Percentiles rank a stretch among this genome's conserved stretches.
Conservation (phyloP, 257 asterid species). For the Knoxia roxburghii region DNA sequence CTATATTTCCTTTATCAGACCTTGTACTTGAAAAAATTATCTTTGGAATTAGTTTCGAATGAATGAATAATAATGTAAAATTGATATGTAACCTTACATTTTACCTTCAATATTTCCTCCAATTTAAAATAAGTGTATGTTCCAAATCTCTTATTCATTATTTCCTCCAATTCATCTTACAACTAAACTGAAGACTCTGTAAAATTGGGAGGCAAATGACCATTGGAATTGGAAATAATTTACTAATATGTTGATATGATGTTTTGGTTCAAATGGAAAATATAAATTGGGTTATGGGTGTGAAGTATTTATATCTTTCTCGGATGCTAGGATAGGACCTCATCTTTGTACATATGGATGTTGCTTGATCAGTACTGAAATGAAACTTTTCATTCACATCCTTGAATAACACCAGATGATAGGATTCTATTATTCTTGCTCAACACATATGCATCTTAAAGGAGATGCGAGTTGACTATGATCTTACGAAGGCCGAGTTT, state of each 20-base stretch:
- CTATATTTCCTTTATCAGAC: too few species aligned
- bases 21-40: too few species aligned
- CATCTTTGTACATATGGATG: neutral
- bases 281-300: neutral
- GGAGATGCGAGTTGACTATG: slow-evolving; percentile 77
- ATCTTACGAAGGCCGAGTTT: slow-evolving; percentile 47
- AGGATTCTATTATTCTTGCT: slow-evolving; percentile 84
- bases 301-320: neutral
- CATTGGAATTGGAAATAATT: neutral
- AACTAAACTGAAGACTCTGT: neutral
- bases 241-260: neutral
- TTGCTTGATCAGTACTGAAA: neutral
- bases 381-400: slow-evolving; percentile 3
- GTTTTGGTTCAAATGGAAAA: neutral
- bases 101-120: neutral
- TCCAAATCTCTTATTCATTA: neutral
- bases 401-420: slow-evolving; percentile 40
- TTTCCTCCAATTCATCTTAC: neutral
- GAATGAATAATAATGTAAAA: neutral
- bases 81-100: neutral
- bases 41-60: too few species aligned
- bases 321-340: neutral
- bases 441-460: slow-evolving; percentile 80
- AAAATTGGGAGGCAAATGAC: neutral
- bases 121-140: neutral